These are phyloP conservation scores for Fusarium lateritium DNA, from an alignment of 2,329 filamentous ascomycete species.

Conservation along the genomic window DNA sequence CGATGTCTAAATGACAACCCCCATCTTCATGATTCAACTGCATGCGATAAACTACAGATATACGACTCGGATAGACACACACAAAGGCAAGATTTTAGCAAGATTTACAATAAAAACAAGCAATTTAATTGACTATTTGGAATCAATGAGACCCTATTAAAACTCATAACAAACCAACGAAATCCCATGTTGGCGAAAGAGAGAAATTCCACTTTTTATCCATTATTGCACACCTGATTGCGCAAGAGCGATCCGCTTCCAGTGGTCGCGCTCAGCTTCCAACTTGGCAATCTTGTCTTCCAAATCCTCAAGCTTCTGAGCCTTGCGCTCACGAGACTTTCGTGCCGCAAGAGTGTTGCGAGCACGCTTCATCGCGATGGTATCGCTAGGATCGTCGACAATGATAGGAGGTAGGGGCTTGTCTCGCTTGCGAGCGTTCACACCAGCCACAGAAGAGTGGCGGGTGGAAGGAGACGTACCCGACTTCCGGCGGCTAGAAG, in stretches of 20 bases:
- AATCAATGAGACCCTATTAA: constrained; percentile 38
- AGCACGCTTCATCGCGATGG: constrained; percentile 89
- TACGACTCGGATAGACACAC: not conserved
- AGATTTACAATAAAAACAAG: not conserved
- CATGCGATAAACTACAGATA: too few species aligned
- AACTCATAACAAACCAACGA: constrained; percentile 37
- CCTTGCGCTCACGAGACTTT: constrained; percentile 91
- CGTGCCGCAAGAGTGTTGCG: constrained; percentile 94
- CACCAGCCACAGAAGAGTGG: constrained; percentile 79
- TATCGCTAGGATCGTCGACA: constrained; percentile 80
- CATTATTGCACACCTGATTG: constrained; percentile 55
- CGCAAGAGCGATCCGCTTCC: constrained; percentile 70
- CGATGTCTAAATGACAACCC: not conserved
- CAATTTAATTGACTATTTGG: constrained; percentile 25
- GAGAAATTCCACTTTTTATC: constrained; percentile 52
- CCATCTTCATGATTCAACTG: not conserved
- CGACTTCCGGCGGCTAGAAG: constrained; percentile 62
- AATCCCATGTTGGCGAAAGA: constrained; percentile 46
- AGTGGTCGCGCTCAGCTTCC: constrained; percentile 75
- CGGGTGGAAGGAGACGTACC: constrained; percentile 65
- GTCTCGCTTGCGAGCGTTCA: constrained; percentile 81
- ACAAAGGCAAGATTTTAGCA: not conserved
- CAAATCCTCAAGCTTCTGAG: constrained; percentile 80
- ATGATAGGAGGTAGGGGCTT: constrained; percentile 86
- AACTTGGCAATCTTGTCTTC: constrained; percentile 81